Conservation (phyloP, 2,329 filamentous ascomycete genomes). For the Exophiala aquamarina region DNA sequence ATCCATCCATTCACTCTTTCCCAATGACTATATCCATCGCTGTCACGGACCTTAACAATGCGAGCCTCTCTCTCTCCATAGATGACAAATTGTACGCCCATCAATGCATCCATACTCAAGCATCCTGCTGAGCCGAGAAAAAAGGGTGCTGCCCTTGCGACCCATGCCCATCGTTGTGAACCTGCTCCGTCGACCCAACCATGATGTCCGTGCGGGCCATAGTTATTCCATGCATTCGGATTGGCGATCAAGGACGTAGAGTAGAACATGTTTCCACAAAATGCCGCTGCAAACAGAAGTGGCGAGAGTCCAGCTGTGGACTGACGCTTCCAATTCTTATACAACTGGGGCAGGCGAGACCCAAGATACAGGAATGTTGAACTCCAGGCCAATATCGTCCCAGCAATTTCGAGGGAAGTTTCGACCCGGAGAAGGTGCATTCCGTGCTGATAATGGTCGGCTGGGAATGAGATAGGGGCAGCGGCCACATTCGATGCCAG, state of each 20-base stretch:
- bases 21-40: conserved; percentile 50
- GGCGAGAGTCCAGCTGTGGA: conserved; percentile 65
- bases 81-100: conserved; percentile 63
- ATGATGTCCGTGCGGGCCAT: conserved; percentile 55
- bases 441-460: conserved; percentile 21
- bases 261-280: conserved; percentile 69
- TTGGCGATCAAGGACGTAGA: conserved; percentile 62
- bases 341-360: conserved; percentile 63
- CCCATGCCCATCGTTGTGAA: conserved; percentile 56
- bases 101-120: conserved; percentile 59
- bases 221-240: conserved; percentile 62
- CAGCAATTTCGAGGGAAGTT: conserved; percentile 43
- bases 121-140: conserved; percentile 67
- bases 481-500: conserved; percentile 44
- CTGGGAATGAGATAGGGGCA: conserved; percentile 27
- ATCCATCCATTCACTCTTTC: conserved; percentile 63
- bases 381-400: conserved; percentile 56
- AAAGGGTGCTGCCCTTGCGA: conserved; percentile 60
- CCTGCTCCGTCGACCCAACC: conserved; percentile 61
- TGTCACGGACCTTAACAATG: conserved; percentile 49
- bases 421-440: conserved; percentile 29
- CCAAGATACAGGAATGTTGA: conserved; percentile 58
- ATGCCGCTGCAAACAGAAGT: conserved; percentile 64
- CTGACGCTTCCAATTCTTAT: conserved; percentile 63
- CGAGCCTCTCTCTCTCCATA: conserved; percentile 54